Conservation (phyloP, 176 grass and related monocot species). For the barley (Hordeum vulgare) region MorexV3_pseudomolecules_assembly NC_058524.1:117259852-117260351, state of each 20-base stretch:
- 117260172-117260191: constrained; percentile 61
- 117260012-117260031: constrained; percentile 40
- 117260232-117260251: constrained; percentile 43
- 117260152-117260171: constrained; percentile 28
- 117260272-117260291: constrained; percentile 74
- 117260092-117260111: constrained; percentile 88
- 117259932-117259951: constrained; percentile 60
- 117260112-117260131: constrained; percentile 89
- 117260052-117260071: constrained; percentile 23
- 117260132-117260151: constrained; percentile 32
- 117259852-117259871: constrained; percentile 70
- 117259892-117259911: constrained; percentile 66
- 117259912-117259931: constrained; percentile 71
- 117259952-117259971: constrained; percentile 88
- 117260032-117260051: constrained; percentile 23
- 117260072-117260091: constrained; percentile 46
- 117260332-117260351: constrained; percentile 59
- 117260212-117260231: constrained; percentile 57
- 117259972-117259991: constrained; percentile 89
- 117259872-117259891: constrained; percentile 68
- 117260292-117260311: constrained; percentile 45
- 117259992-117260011: constrained; percentile 56
- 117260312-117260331: constrained; percentile 41
- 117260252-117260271: constrained; percentile 80
- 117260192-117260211: constrained; percentile 90